Evolutionary conservation across 441 rosid genomes (phyloP).

Genomic region (Euphorbia schlechtendalii): DNA sequence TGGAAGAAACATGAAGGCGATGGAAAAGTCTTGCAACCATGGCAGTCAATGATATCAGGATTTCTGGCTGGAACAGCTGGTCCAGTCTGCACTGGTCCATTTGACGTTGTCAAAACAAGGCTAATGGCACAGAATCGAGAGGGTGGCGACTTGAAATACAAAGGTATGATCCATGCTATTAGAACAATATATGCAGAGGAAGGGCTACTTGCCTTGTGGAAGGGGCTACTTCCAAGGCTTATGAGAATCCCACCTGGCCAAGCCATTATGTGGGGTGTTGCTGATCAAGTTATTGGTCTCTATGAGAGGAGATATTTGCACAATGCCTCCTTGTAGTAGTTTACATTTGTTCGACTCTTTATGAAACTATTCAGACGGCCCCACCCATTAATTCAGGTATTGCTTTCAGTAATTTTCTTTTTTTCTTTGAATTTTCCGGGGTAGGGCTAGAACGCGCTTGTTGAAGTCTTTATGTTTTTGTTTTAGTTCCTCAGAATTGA

Average conservation of each 20-base stretch:
- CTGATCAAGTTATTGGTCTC: constrained; percentile 17
- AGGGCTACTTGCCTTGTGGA: constrained; percentile 79
- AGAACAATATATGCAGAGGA: constrained; percentile 75
- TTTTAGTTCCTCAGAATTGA: not conserved
- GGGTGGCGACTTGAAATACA: constrained; percentile 63
- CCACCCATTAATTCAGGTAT: constrained; percentile 3
- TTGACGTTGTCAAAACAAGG: constrained; percentile 93
- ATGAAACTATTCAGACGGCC: constrained; percentile 43
- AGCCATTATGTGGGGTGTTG: constrained; percentile 19
- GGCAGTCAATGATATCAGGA: constrained; percentile 97
- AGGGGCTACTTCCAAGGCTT: constrained; percentile 86
- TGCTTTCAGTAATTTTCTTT: constrained; percentile 1
- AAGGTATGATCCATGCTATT: constrained; percentile 87
- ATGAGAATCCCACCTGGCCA: constrained; percentile 57
- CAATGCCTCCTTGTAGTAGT: constrained; percentile 12
- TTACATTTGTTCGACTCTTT: constrained; percentile 1
- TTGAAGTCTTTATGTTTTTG: not conserved
- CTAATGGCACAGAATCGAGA: constrained; percentile 76
- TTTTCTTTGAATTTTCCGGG: not conserved
- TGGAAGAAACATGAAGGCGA: constrained; percentile 98
- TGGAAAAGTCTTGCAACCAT: constrained; percentile 69
- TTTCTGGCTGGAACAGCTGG: constrained; percentile 92
- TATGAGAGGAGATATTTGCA: constrained; percentile 12
- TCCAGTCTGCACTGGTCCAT: constrained; percentile 90
- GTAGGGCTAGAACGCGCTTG: not conserved